These are phyloP conservation scores for Neurospora pannonica DNA, from an alignment of 495 filamentous ascomycete species.

Conservation along the genomic window DNA sequence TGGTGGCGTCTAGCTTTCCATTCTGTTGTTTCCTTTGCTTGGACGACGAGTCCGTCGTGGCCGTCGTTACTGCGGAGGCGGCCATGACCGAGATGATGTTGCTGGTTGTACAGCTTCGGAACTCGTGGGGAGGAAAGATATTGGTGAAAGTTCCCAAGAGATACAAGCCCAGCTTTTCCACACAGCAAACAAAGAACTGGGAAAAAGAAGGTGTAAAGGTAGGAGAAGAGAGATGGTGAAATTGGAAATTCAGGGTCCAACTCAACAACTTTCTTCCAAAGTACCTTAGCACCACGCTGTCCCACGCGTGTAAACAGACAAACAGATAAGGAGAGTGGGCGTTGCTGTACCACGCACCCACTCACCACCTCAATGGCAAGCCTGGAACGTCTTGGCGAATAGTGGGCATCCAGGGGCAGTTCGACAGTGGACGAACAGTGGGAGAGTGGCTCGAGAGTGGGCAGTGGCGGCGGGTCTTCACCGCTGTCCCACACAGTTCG, in stretches of 20 bases:
- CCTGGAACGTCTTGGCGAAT: background rate
- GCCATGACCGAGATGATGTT: background rate
- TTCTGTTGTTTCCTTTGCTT: conserved; percentile 2
- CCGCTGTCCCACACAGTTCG: background rate
- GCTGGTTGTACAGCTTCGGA: background rate
- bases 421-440: background rate
- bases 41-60: background rate
- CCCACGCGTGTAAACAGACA: background rate
- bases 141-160: background rate
- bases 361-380: background rate
- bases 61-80: background rate
- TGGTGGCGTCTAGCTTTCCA: background rate
- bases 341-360: background rate
- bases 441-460: background rate
- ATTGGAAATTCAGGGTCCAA: background rate
- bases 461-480: background rate
- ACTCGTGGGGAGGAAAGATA: background rate
- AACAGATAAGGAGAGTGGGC: background rate
- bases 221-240: background rate
- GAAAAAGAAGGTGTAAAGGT: background rate
- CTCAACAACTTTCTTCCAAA: background rate
- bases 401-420: background rate
- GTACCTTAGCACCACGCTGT: background rate
- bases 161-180: background rate
- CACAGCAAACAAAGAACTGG: background rate